Base-by-base conservation (phyloP, 257 asterid genomes). In the Solanum sitiens region DNA sequence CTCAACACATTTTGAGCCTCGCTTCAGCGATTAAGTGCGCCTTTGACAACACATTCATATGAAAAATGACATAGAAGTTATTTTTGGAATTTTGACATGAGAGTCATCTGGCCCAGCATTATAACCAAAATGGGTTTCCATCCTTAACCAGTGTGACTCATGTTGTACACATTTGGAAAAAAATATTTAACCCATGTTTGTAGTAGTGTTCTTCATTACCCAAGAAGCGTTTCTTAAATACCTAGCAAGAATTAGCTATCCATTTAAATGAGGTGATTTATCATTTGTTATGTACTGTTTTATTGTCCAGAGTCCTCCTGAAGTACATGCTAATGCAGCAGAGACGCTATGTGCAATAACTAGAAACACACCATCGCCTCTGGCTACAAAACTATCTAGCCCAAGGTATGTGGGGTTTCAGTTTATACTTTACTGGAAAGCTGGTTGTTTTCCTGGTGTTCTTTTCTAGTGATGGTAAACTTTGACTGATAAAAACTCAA, bases 311-410 rank as follows among this genome's bases (percentile, higher is more conserved):
- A 91, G 93, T 92, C 89, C 97, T 89, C 96, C 99, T 86, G 99
- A 97, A 92, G 99, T 96, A 80, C 98, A 97, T 88, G 98, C 98
- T 86, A 97, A 97, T 93, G 95, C 99, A 84, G 98, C 99, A 83
- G 99, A 97, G 91, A 94, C 95, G 53, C 93, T 97, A 79, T 97
- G 98, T 88, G 93, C 99, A 73, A 95, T 97, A 87, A 95, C 99
- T 83, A 94, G 99, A 93, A 97, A 92, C 86, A 91, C 93, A 23
- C 95, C 98, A 50, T 97, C 99, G 13, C 96, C 97, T 87, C 91
- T 97, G 87, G 99, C 99, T 88, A 87, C 98, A 85, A 97, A 94
- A 93, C 91, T 97, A 50, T 95, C 95, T 83, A 97, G 99, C 92
- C 94, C 96, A 88, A 94, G 98, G 99, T 96, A 86, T 86, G 94